Evolutionary conservation across 371 early-diverging fungal species (phyloP), one percentile per base, ranked within the genome.

Genomic region (Syncephalastrum contaminatum): DNA sequence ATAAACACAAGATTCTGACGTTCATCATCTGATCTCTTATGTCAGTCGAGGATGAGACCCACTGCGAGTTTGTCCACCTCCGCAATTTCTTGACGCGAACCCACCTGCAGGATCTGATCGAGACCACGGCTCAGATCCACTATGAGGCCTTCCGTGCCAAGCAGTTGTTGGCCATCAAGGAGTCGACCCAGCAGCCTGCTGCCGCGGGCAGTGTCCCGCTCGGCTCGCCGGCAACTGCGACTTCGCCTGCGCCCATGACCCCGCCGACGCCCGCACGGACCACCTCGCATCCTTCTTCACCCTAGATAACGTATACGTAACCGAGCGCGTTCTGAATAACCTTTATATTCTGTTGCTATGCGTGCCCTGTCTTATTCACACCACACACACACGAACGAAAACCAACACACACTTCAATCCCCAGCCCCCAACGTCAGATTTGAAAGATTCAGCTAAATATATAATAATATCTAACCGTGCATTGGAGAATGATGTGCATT

Each of bases 71-170:
- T 70, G 80, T 86, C 48, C 89, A 89, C 54, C 80, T 93, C 39
- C 86, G 91, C 72, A 87, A 91, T 76, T 91, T 93, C 69, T 75
- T 93, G 66, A 89, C 89, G 14, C 79, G 69, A 67, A 89, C 93
- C 19, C 92, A 93, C 56, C 71, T 93, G 54, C 88, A 89, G 58
- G 90, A 91, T 57, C 71, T 93, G 62, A 82, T 91, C 60, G 93
- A 93, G 64, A 88, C 89, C 44, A 93, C 93, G 3, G 82, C 88
- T 19, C 80, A 85, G 63, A 81, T 88, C 57, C 93, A 91, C 67
- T 93, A 93, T 69, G 93, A 93, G 74, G 76, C 87, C 27, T 95
- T 93, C 90, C 86, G 96, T 54, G 86, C 91, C 25, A 80, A 86
- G 69, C 92, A 91, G 71, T 73, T 91, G 54, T 64, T 91, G 55